These are phyloP conservation scores for Lecanosticta acicola DNA, from an alignment of 2,329 filamentous ascomycete genomes.

Conservation along the genomic window DNA sequence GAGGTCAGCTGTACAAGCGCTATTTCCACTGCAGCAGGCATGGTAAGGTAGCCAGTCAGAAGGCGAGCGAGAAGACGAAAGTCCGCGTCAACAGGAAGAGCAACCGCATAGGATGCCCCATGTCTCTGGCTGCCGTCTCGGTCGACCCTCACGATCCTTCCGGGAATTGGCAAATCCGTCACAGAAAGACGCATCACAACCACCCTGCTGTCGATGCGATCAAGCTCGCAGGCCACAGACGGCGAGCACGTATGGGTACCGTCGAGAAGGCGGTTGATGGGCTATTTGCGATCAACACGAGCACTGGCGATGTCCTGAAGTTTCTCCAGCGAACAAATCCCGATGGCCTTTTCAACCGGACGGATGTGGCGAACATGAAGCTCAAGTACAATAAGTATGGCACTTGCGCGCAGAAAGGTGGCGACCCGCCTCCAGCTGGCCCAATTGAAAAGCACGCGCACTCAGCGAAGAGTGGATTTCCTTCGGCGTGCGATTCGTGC, in stretches of 20 bases:
- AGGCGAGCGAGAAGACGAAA: conserved; percentile 22
- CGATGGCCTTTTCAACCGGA: conserved; percentile 31
- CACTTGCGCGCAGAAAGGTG: conserved; percentile 23
- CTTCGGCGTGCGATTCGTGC: conserved; percentile 27
- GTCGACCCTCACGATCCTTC: conserved; percentile 27
- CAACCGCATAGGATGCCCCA: conserved; percentile 29
- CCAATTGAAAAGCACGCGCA: conserved; percentile 1
- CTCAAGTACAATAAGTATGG: conserved; percentile 32
- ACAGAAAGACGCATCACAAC: conserved; percentile 32
- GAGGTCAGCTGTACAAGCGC: conserved; percentile 31
- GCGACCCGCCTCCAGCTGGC: conserved; percentile 8
- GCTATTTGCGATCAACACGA: conserved; percentile 30
- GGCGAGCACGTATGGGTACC: conserved; percentile 26
- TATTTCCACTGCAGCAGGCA: conserved; percentile 33
- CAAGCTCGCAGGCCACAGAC: conserved; percentile 27
- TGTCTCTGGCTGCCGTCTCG: conserved; percentile 30
- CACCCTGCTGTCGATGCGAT: conserved; percentile 29
- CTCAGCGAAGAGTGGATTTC: conserved; percentile 10
- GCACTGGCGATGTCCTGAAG: conserved; percentile 28
- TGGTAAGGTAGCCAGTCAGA: conserved; percentile 25
- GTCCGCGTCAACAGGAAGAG: conserved; percentile 27
- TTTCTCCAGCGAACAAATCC: conserved; percentile 31
- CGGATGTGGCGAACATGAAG: conserved; percentile 35
- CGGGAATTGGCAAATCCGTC: conserved; percentile 31
- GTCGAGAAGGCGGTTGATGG: conserved; percentile 31